Base-by-base conservation (phyloP, 805 yeast genomes). In the Starmerella roubikii region DNA sequence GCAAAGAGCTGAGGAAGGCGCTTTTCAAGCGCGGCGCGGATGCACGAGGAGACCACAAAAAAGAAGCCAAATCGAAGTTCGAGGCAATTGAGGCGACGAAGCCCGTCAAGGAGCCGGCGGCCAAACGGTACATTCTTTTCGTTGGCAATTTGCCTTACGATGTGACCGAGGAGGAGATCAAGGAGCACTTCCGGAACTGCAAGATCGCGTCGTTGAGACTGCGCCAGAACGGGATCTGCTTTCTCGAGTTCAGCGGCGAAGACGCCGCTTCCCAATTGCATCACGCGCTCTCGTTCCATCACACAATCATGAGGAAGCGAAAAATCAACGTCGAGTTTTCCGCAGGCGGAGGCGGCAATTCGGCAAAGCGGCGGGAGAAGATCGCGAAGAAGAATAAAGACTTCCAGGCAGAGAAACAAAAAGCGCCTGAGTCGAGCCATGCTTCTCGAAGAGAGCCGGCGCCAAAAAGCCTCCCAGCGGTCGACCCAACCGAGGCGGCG, bases 311-410 rank as follows among this genome's bases (percentile, higher is more conserved):
- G 47, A 68, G 72, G 41, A 68, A 70, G 32, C 69, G 95, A 49
- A 83, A 77, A 57, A 86, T 91, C 54, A 91, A 91, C 54, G 96
- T 91, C 26, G 98, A 91, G 58, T 68, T 91, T 51, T 91, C 97
- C 2, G 98, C 84, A 36, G 98, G 98, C 40, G 98, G 98, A 30
- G 98, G 98, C 34, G 96, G 96, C 40, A 88, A 88, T 57, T 76
- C 93, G 9, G 63, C 69, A 42, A 67, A 64, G 39, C 53, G 69
- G 12, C 40, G 51, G 34, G 68, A 71, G 39, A 91, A 91, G 60
- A 68, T 91, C 50, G 72, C 74, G 53, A 71, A 69, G 35, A 88
- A 88, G 66, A 88, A 88, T 57, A 78, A 72, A 32, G 77, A 76
- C 52, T 62, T 86, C 50, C 69, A 69, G 32, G 77, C 67, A 21